Evolutionary conservation across 306 rosid species (phyloP), one percentile per base, ranked within the genome.

Genomic region (Abrus precatorius): DNA sequence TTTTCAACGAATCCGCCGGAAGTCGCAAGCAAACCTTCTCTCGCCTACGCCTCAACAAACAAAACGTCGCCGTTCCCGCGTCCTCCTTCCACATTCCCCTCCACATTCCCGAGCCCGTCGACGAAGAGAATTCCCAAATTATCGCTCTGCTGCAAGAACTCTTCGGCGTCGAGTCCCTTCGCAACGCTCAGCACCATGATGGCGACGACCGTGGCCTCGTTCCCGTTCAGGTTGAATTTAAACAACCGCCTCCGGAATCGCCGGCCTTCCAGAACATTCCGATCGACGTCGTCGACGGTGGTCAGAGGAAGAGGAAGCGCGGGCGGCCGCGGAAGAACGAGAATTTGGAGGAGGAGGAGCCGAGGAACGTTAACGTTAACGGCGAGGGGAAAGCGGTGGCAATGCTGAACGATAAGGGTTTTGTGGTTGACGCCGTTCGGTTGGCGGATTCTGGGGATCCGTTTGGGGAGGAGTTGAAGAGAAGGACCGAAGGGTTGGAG

Each of bases 1-100:
- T 88, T 74, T 94, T 94, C 84, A 94, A 94, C 49, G 97, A 92
- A 69, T 92, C 97, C 83, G 97, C 98, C 44, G 97, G 97, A 3
- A 94, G 98, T 75, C 97, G 98, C 1, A 94, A 91, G 48, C 98
- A 94, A 70, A 94, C 98, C 56, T 94, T 66, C 82, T 91, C 97
- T 8, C 91, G 92, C 49, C 95, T 94, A 80, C 97, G 93, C 70
- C 87, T 94, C 9, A 82, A 81, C 64, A 72, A 85, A 53, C 89
- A 80, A 41, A 72, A 59, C 33, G 36, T 56, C 32, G 2, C 32
- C 32, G 54, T 29, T 70, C 30, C 78, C 29, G 38, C 65, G 38
- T 36, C 87, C 86, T 57, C 64, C 41, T 5, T 43, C 33, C 76
- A 74, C 81, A 69, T 73, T 80, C 76, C 81, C 20, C 83, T 49